Conservation (phyloP, 108 stramenopile species). For the Cylindrotheca fusiformis region DNA sequence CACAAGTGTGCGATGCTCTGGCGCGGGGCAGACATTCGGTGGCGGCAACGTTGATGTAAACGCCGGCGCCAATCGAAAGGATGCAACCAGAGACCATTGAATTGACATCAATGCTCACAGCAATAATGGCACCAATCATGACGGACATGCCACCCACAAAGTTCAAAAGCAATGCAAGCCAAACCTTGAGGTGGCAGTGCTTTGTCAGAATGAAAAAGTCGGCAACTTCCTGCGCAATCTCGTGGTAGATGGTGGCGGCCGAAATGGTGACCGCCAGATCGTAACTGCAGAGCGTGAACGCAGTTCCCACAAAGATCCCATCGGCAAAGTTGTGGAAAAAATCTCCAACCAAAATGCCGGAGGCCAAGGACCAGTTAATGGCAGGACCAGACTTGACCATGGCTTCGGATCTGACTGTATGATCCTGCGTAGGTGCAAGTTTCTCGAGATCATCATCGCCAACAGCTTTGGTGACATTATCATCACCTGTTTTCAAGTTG, state of each 20-base stretch:
- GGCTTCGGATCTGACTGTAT: not conserved
- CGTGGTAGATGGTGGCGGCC: slow-evolving; percentile 68
- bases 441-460: slow-evolving; percentile 14
- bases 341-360: slow-evolving; percentile 58
- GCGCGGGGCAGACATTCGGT: slow-evolving; percentile 59
- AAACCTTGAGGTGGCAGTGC: slow-evolving; percentile 46
- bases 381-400: no score
- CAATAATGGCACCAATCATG: slow-evolving; percentile 56
- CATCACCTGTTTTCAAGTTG: slow-evolving; percentile 12
- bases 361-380: slow-evolving; percentile 13
- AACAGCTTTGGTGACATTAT: not conserved
- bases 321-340: slow-evolving; percentile 82
- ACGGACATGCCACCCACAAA: slow-evolving; percentile 66
- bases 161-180: slow-evolving; percentile 58
- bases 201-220: slow-evolving; percentile 76
- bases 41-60: slow-evolving; percentile 70
- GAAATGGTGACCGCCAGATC: slow-evolving; percentile 48
- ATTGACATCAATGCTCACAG: slow-evolving; percentile 43
- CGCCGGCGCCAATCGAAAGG: slow-evolving; percentile 70
- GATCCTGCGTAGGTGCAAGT: no score
- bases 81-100: slow-evolving; percentile 51
- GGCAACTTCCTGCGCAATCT: slow-evolving; percentile 82
- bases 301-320: slow-evolving; percentile 79
- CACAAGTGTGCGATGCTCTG: slow-evolving; percentile 13
- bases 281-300: slow-evolving; percentile 55